Base-by-base conservation (phyloP, 371 early-diverging fungal genomes). In the Dichotomocladium elegans region DNA sequence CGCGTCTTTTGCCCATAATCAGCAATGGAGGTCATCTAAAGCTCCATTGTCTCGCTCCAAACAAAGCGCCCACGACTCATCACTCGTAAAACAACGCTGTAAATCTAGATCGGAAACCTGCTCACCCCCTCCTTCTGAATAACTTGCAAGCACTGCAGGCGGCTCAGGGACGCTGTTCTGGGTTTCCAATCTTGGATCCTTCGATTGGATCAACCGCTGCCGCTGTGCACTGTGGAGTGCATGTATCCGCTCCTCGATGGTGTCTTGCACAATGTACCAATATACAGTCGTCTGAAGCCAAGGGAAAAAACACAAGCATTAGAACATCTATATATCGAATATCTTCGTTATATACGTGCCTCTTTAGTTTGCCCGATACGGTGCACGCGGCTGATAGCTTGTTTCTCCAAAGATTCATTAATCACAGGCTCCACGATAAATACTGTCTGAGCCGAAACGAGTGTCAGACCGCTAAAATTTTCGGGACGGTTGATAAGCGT, bases 361-460 rank as follows among this genome's bases (percentile, higher is more conserved):
- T 93, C 91, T 41, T 88, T 87, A 5, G 89, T 94, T 68, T 99
- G 99, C 5, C 99, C 99, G 57, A 99, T 81, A 45, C 99, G 86
- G 74, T 99, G 99, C 0, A 95, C 95, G 43, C 91, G 77, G 58
- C 88, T 89, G 59, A 89, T 87, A 3, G 89, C 81, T 51, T 80
- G 81, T 8, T 66, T 68, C 40, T 80, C 78, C 22, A 80, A 42
- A 15, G 62, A 65, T 35, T 74, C 74, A 41, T 77, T 75, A 5
- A 81, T 48, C 0, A 81, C 64, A 2, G 81, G 81, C 26, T 81
- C 81, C 12, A 77, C 70, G 37, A 81, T 78, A 42, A 81, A 77
- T 5, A 75, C 69, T 28, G 79, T 80, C 5, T 75, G 70, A 0
- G 81, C 81, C 0, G 58, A 57, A 0, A 77, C 57, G 3, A 81